phyloP scores from a whole-genome alignment of 306 rosid species.

The Cicer cuneatum region DNA sequence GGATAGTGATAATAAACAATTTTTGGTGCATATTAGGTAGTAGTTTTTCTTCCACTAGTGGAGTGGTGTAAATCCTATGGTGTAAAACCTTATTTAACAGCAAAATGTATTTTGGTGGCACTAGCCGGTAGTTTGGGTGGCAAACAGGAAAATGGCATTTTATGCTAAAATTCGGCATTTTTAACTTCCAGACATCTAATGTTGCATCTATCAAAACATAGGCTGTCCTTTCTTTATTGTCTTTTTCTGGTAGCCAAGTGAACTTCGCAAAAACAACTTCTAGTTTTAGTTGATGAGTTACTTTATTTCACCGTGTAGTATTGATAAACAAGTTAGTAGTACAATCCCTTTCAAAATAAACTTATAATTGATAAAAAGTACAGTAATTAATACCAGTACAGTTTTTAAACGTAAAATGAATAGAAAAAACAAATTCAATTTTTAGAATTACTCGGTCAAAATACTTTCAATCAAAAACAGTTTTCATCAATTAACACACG shows the following conservation, averaged over 20 bases:
- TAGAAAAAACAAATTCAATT: too few species aligned
- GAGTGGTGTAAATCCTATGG: background rate
- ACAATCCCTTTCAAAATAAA: too few species aligned
- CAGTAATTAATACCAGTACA: too few species aligned
- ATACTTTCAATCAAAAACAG: background rate
- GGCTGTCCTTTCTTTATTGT: background rate
- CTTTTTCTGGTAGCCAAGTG: background rate
- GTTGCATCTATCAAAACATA: conserved; percentile 5
- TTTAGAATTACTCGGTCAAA: background rate
- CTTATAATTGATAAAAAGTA: too few species aligned
- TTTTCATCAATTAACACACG: background rate
- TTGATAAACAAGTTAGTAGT: too few species aligned
- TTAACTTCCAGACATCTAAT: background rate
- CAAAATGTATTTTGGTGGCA: background rate
- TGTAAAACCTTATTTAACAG: background rate
- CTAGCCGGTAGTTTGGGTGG: background rate
- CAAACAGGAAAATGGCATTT: background rate
- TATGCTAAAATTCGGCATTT: background rate
- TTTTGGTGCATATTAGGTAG: too few species aligned
- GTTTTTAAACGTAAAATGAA: too few species aligned
- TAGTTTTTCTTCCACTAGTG: background rate
- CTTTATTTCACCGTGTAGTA: too few species aligned
- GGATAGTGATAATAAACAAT: too few species aligned
- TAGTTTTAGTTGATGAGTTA: background rate
- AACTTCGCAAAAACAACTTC: conserved; percentile 1